Evolutionary conservation across 1,284 basidiomycete genomes (phyloP), one percentile per base, ranked within the genome.

Genomic region (Chalciporus sp.): DNA sequence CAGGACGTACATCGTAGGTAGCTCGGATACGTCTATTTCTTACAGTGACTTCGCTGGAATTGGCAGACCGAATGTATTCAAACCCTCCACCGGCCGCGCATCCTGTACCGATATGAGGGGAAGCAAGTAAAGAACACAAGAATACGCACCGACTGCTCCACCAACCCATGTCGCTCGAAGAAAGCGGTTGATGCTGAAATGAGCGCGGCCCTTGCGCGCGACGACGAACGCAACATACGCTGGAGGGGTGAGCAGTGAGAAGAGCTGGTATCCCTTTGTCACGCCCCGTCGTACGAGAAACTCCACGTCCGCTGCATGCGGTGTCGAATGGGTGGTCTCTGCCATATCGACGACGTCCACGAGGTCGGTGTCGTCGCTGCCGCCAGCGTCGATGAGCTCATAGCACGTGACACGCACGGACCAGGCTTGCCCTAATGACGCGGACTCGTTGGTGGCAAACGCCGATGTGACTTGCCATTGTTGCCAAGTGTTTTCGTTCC

Each of bases 111-210:
- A 23, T 11, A 27, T 63, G 31, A 55, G 46, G 6, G 3, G 44
- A 14, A 44, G 12, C 4, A 47, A 14, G 27, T 29, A 28, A 29
- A 2, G 2, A 17, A 7, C 14, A 29, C 10, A 3, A 3, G 16
- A 19, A 27, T 23, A 16, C 51, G 43, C 26, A 60, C 87, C 87
- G 50, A 71, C 69, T 33, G 79, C 68, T 33, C 88, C 85, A 37
- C 84, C 84, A 7, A 84, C 59, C 87, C 87, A 90, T 9, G 85
- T 86, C 29, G 86, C 81, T 17, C 86, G 80, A 41, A 90, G 74
- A 11, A 85, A 60, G 35, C 79, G 79, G 60, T 86, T 90, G 31
- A 84, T 58, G 11, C 77, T 78, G 49, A 89, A 71, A 27, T 79
- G 75, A 16, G 71, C 66, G 40, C 80, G 74, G 9, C 86, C 83